Percentiles rank a stretch among this genome's conserved stretches.
phyloP scores from a whole-genome alignment of 805 yeast species.

The Spencermartinsiella europaea region DNA sequence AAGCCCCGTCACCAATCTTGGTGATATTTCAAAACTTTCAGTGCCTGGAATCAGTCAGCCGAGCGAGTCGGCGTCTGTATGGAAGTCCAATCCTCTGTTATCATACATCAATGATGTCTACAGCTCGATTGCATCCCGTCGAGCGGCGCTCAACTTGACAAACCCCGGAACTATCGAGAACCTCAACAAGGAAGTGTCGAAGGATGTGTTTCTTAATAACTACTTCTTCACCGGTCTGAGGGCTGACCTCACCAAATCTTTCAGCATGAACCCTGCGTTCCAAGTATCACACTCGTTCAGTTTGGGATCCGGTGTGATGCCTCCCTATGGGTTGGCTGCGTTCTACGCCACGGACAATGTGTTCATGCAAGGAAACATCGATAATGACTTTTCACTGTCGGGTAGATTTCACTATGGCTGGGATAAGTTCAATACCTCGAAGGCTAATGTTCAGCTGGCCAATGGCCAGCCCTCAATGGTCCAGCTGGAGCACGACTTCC shows the following conservation, averaged over 20 bases:
- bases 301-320: slow-evolving; percentile 77
- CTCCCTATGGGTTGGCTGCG: slow-evolving; percentile 88
- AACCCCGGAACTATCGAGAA: slow-evolving; percentile 96
- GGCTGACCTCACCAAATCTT: slow-evolving; percentile 92
- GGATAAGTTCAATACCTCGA: slow-evolving; percentile 72
- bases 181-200: slow-evolving; percentile 85
- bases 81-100: slow-evolving; percentile 81
- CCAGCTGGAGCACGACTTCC: slow-evolving; percentile 94
- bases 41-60: slow-evolving; percentile 1
- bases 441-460: slow-evolving; percentile 83
- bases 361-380: slow-evolving; percentile 87
- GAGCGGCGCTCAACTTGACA: slow-evolving; percentile 72
- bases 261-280: slow-evolving; percentile 87
- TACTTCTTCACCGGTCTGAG: slow-evolving; percentile 92
- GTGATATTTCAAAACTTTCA: slow-evolving; percentile 6
- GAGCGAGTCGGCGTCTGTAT: slow-evolving; percentile 34
- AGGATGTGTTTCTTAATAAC: slow-evolving; percentile 87
- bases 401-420: slow-evolving; percentile 92
- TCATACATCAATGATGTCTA: slow-evolving; percentile 74
- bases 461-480: slow-evolving; percentile 88
- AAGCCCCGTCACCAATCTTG: slow-evolving; percentile 1
- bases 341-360: slow-evolving; percentile 80
- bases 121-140: slow-evolving; percentile 65
- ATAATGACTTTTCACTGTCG: slow-evolving; percentile 75
- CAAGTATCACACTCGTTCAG: slow-evolving; percentile 94